phyloP scores from a whole-genome alignment of 805 yeast species.

The Metschnikowia santaceciliae region DNA sequence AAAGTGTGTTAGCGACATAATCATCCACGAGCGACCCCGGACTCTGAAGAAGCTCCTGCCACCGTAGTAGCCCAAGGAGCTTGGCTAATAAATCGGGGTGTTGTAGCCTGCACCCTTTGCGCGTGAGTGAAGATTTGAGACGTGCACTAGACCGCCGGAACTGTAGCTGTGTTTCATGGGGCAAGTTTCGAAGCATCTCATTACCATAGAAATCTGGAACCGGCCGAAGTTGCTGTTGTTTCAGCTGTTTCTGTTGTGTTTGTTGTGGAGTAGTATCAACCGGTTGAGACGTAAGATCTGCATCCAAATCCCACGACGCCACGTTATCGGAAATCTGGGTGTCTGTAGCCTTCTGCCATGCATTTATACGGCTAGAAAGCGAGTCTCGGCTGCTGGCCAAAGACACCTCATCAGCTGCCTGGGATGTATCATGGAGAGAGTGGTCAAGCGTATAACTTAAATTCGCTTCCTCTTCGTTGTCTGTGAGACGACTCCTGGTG shows the following conservation, averaged over 20 bases:
- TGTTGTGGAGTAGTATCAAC: slow-evolving; percentile 8
- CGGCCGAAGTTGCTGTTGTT: slow-evolving; percentile 1
- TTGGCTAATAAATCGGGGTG: slow-evolving; percentile 14
- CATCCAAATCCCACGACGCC: slow-evolving; percentile 21
- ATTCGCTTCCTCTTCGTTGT: slow-evolving; percentile 7
- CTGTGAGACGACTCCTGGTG: slow-evolving; percentile 16
- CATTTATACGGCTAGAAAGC: slow-evolving; percentile 15
- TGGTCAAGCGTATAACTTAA: background rate
- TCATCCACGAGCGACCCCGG: slow-evolving; percentile 18
- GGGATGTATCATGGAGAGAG: background rate
- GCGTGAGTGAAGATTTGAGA: slow-evolving; percentile 12
- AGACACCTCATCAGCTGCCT: background rate
- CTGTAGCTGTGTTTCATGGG: slow-evolving; percentile 11
- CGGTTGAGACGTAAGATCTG: slow-evolving; percentile 11
- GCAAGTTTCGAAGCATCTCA: slow-evolving; percentile 14
- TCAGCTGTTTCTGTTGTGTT: background rate
- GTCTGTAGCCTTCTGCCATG: slow-evolving; percentile 17
- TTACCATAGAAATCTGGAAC: slow-evolving; percentile 18
- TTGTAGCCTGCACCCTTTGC: slow-evolving; percentile 7
- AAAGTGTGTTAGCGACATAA: slow-evolving; percentile 16
- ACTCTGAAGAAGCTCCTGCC: slow-evolving; percentile 14
- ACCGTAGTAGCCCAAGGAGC: slow-evolving; percentile 13
- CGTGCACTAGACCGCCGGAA: slow-evolving; percentile 13
- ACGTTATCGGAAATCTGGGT: slow-evolving; percentile 15
- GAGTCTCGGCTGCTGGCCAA: slow-evolving; percentile 2